Evolutionary conservation across 2,329 filamentous ascomycete species (phyloP), one percentile per base, ranked within the genome.

Genomic region (Pseudogymnoascus sp.): DNA sequence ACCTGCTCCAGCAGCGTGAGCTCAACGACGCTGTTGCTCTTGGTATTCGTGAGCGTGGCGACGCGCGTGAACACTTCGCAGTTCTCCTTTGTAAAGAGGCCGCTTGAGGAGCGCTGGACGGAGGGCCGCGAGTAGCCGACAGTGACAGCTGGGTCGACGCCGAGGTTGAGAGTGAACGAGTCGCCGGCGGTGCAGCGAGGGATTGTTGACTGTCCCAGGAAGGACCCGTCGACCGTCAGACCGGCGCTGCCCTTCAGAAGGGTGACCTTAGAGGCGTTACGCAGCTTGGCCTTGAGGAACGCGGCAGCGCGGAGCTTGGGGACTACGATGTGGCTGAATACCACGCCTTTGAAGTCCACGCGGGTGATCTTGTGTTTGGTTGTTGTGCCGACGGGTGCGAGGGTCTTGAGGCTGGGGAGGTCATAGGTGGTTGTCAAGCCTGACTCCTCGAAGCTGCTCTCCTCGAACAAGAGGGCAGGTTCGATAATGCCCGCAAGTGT

Each of bases 371-470:
- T 83, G 71, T 87, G 85, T 72, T 84, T 84, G 17, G 79, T 80
- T 0, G 78, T 74, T 0, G 78, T 79, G 31, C 77, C 75, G 15
- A 78, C 80, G 1, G 85, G 82, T 0, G 75, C 70, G 4, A 88
- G 76, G 0, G 83, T 85, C 73, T 85, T 86, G 33, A 77, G 69
- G 0, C 81, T 82, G 0, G 83, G 83, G 0, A 87, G 77, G 63
- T 87, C 84, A 71, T 87, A 87, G 1, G 80, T 84, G 0, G 82
- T 81, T 0, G 83, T 86, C 62, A 87, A 75, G 4, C 84, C 85
- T 0, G 79, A 80, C 67, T 87, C 84, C 65, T 85, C 83, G 66
- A 84, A 79, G 4, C 78, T 73, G 0, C 82, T 82, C 64, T 86
- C 81, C 66, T 82, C 75, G 69, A 82, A 82, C 13, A 72, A 74